These are phyloP conservation scores for Byssothecium circinans DNA, from an alignment of 2,329 filamentous ascomycete species.

Conservation along the genomic window DNA sequence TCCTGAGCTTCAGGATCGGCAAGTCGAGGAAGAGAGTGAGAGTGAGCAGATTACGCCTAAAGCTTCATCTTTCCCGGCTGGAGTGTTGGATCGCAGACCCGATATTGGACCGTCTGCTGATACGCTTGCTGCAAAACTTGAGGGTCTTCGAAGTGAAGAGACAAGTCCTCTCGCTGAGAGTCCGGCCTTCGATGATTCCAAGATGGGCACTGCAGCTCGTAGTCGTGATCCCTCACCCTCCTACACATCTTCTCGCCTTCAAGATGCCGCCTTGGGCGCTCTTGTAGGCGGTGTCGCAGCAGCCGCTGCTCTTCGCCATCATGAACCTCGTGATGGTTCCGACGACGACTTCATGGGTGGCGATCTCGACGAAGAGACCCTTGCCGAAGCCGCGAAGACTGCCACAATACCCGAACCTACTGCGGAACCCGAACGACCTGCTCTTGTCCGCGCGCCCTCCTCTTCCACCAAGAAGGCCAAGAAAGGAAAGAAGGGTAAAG, in stretches of 20 bases:
- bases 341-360: conserved; percentile 27
- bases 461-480: conserved; percentile 32
- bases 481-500: conserved; percentile 37
- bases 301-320: conserved; percentile 18
- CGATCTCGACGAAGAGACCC: conserved; percentile 25
- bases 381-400: conserved; percentile 17
- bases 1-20: conserved; percentile 28
- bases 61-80: conserved; percentile 53
- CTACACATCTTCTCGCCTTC: conserved; percentile 26
- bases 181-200: conserved; percentile 26
- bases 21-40: conserved; percentile 55
- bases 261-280: conserved; percentile 32
- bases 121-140: conserved; percentile 27
- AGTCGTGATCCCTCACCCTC: conserved; percentile 20
- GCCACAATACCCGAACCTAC: conserved; percentile 1
- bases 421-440: conserved; percentile 13
- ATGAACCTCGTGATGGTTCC: conserved; percentile 17
- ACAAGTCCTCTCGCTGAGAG: conserved; percentile 25
- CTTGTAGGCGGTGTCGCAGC: conserved; percentile 27
- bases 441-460: conserved; percentile 10
- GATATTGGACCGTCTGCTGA: conserved; percentile 21
- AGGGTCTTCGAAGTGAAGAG: conserved; percentile 13
- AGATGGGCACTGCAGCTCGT: conserved; percentile 16
- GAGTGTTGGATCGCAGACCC: conserved; percentile 7
- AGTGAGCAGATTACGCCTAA: conserved; percentile 72